Evolutionary conservation across 108 stramenopile species (phyloP).

Genomic region (Stephanodiscus minutulus): DNA sequence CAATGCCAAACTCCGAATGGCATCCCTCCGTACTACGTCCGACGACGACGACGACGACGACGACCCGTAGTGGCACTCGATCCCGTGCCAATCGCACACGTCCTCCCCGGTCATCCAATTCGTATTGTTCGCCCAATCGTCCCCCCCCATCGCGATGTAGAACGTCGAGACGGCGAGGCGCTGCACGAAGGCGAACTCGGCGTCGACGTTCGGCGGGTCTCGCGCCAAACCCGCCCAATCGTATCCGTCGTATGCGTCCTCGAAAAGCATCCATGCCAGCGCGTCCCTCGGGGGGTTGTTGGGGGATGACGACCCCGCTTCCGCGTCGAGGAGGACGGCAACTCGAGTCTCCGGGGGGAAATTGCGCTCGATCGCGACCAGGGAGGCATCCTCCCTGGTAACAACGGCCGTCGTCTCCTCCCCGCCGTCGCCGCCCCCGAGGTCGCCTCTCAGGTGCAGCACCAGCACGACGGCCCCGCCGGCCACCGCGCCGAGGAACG

Average conservation of each 20-base stretch:
- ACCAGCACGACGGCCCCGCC: background rate
- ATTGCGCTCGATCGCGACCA: constrained; percentile 8
- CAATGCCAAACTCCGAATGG: constrained; percentile 10
- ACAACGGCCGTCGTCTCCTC: background rate
- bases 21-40: constrained; percentile 4
- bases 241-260: constrained; percentile 26
- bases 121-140: constrained; percentile 27
- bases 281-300: constrained; percentile 5
- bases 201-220: constrained; percentile 6
- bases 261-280: constrained; percentile 22
- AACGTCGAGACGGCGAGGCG: constrained; percentile 31
- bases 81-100: constrained; percentile 45
- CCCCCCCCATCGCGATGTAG: constrained; percentile 19
- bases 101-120: constrained; percentile 28
- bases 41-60: background rate
- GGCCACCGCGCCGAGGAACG: background rate
- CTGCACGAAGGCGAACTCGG: constrained; percentile 28
- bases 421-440: constrained; percentile 4
- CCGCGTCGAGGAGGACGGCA: constrained; percentile 14
- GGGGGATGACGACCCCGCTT: too few relatives aligned
- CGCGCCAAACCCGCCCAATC: constrained; percentile 35
- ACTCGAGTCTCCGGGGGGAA: constrained; percentile 21
- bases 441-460: background rate
- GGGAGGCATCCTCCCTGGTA: constrained; percentile 6
- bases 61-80: constrained; percentile 27